Base-by-base conservation (phyloP, 1,284 basidiomycete species). In the Malassezia cuniculi region DNA sequence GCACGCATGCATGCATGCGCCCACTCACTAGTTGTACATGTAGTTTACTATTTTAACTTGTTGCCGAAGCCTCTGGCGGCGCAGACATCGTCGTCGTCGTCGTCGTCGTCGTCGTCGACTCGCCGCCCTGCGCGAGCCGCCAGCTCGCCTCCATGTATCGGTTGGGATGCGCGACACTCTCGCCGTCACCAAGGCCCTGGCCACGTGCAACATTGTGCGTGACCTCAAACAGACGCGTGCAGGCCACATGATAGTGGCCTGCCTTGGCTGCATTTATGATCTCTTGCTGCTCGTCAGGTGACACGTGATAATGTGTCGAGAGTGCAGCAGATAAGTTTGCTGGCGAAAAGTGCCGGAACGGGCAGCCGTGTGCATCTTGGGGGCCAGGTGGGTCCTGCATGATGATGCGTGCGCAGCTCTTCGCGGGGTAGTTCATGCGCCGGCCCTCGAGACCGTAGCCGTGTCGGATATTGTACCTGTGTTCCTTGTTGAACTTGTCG, bases 401-500 rank as follows among this genome's bases (percentile, higher is more conserved):
- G 18, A 97, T 75, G 63, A 97, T 86, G 57, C 83, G 81, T 57
- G 85, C 79, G 65, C 93, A 97, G 68, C 87, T 87, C 70, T 82
- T 85, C 0, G 93, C 87, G 4, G 85, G 77, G 68, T 97, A 97
- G 69, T 95, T 94, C 35, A 81, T 81, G 27, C 90, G 77, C 62
- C 81, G 82, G 6, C 93, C 93, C 68, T 97, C 93, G 29, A 94
- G 72, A 31, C 93, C 93, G 66, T 82, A 99, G 7, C 79, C 80
- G 69, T 97, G 93, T 27, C 90, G 79, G 55, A 99, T 89, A 58
- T 97, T 97, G 70, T 99, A 99, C 56, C 79, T 80, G 73, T 95
- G 82, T 64, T 94, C 85, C 68, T 97, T 99, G 72, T 87, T 89
- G 72, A 97, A 99, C 69, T 89, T 83, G 71, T 97, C 87, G 52